phyloP scores from a whole-genome alignment of 371 early-diverging fungal genomes.

The Mycotypha africana region DNA sequence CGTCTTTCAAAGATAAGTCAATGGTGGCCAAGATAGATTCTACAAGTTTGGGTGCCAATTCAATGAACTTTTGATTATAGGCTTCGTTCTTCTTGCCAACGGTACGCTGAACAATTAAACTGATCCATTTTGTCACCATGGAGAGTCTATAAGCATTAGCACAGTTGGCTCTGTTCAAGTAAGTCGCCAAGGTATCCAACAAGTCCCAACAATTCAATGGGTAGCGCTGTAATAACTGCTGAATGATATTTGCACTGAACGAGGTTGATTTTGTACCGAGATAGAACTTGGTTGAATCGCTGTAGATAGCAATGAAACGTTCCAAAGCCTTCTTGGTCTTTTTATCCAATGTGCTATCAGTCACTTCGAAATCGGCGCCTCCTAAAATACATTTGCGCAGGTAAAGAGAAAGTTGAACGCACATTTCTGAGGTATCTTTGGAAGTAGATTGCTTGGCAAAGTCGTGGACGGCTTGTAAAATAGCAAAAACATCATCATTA shows the following conservation, averaged over 20 bases:
- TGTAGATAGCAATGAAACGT: slow-evolving; percentile 39
- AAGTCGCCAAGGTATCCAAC: slow-evolving; percentile 46
- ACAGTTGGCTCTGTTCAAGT: slow-evolving; percentile 44
- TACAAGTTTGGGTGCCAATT: slow-evolving; percentile 21
- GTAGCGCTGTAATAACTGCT: slow-evolving; percentile 56
- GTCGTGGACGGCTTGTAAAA: slow-evolving; percentile 66
- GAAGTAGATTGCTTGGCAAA: slow-evolving; percentile 51
- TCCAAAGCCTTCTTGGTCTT: slow-evolving; percentile 26
- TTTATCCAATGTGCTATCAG: slow-evolving; percentile 23
- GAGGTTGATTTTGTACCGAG: slow-evolving; percentile 67
- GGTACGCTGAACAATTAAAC: slow-evolving; percentile 41
- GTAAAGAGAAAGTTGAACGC: slow-evolving; percentile 43
- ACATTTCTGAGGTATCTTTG: slow-evolving; percentile 42
- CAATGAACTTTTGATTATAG: slow-evolving; percentile 27
- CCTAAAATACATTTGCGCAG: slow-evolving; percentile 52
- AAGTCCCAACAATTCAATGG: slow-evolving; percentile 59
- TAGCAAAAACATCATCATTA: slow-evolving; percentile 49
- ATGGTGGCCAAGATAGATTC: slow-evolving; percentile 18
- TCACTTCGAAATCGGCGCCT: slow-evolving; percentile 42
- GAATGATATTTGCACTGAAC: slow-evolving; percentile 59
- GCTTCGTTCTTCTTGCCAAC: slow-evolving; percentile 39
- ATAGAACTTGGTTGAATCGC: slow-evolving; percentile 52
- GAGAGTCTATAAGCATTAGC: slow-evolving; percentile 66
- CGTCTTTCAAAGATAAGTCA: slow-evolving; percentile 12
- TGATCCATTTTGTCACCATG: slow-evolving; percentile 50